These are phyloP conservation scores for Protomyces macrosporus DNA, from an alignment of 1,139 yeast genomes.

Conservation along the genomic window DNA sequence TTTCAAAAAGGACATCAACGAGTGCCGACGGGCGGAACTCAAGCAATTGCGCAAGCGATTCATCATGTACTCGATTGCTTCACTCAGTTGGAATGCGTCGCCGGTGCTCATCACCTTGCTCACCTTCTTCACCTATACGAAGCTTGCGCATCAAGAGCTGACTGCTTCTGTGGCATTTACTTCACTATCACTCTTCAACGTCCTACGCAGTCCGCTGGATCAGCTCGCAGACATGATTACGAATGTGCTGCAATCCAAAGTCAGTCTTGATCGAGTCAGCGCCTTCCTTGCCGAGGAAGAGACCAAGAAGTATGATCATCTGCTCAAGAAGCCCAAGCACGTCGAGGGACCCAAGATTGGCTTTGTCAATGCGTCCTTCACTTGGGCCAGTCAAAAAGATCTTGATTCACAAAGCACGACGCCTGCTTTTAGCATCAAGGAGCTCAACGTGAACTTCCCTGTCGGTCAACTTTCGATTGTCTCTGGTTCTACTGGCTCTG, in stretches of 20 bases:
- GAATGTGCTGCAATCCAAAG: conserved; percentile 33
- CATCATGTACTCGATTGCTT: conserved; percentile 59
- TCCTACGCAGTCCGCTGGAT: conserved; percentile 53
- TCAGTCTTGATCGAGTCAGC: conserved; percentile 48
- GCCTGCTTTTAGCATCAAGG: conserved; percentile 61
- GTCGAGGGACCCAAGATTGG: conserved; percentile 58
- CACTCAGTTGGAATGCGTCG: conserved; percentile 64
- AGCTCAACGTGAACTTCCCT: conserved; percentile 53
- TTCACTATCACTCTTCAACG: conserved; percentile 53
- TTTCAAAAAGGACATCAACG: conserved; percentile 57
- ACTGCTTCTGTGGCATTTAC: conserved; percentile 75
- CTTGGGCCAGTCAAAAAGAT: conserved; percentile 49
- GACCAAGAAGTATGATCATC: conserved; percentile 66
- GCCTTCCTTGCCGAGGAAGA: conserved; percentile 67
- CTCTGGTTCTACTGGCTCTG: conserved; percentile 82
- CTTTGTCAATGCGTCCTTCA: conserved; percentile 59
- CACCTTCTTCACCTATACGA: conserved; percentile 68
- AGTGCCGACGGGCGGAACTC: conserved; percentile 61
- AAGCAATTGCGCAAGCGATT: conserved; percentile 50
- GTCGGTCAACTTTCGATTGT: conserved; percentile 65
- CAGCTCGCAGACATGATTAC: conserved; percentile 51
- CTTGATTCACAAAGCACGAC: conserved; percentile 15
- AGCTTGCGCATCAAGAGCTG: conserved; percentile 56
- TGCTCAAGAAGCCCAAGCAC: conserved; percentile 38
- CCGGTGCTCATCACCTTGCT: conserved; percentile 69